A percentile compares a stretch with the other conserved stretches of the same genome.
phyloP scores from a whole-genome alignment of 148 eudicot species.

The Persicaria tinctoria region DNA sequence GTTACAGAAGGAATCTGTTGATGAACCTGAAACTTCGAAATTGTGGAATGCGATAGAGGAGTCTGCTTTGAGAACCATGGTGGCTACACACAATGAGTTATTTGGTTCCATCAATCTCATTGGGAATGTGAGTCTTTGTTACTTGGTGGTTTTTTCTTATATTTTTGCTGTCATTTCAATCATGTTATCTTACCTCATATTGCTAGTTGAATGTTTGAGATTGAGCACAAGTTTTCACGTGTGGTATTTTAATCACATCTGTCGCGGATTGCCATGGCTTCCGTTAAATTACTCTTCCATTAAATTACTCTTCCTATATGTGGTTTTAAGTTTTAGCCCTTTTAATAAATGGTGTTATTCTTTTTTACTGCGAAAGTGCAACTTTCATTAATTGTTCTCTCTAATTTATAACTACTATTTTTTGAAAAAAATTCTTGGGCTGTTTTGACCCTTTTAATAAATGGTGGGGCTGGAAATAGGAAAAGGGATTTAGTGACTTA shows the following conservation, averaged over 20 bases:
- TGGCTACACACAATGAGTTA: conserved; percentile 49
- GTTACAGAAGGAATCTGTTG: conserved; percentile 34
- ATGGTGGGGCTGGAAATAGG: too few species aligned
- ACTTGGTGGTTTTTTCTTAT: background rate
- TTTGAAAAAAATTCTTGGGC: background rate
- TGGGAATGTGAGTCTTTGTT: conserved; percentile 38
- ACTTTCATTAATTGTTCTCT: background rate
- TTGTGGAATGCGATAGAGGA: conserved; percentile 56
- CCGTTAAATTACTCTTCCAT: background rate
- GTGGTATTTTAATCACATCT: background rate
- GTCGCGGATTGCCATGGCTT: background rate
- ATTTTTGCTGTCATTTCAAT: background rate
- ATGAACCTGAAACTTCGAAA: conserved; percentile 37
- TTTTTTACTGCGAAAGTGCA: background rate
- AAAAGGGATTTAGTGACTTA: too few species aligned
- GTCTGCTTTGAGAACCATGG: conserved; percentile 43
- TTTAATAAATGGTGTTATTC: background rate
- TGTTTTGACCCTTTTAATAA: background rate
- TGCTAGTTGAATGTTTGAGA: background rate
- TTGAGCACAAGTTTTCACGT: background rate
- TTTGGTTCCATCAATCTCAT: conserved; percentile 72
- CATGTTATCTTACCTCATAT: background rate
- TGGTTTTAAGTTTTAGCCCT: background rate
- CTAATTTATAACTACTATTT: background rate
- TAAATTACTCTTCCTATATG: background rate